Conservation (phyloP, 2,329 filamentous ascomycete genomes). For the Diaporthe humulicola region DNA sequence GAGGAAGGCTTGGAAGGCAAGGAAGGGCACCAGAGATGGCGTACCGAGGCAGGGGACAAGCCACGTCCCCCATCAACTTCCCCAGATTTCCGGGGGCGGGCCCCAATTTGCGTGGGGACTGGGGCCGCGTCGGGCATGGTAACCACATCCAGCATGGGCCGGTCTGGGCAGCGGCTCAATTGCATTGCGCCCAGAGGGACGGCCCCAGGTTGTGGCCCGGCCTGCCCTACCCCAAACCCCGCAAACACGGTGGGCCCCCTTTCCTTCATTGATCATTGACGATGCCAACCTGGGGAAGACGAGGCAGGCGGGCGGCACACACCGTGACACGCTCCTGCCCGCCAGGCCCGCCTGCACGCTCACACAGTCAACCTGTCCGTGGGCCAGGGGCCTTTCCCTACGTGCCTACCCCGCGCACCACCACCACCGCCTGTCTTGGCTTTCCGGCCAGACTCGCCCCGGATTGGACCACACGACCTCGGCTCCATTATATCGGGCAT, state of each 20-base stretch:
- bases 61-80: conserved; percentile 10
- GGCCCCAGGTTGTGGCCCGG: conserved; percentile 10
- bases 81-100: conserved; percentile 24
- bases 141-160: conserved; percentile 1
- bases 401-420: conserved; percentile 19
- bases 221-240: conserved; percentile 12
- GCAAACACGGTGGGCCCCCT: conserved; percentile 19
- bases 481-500: conserved; percentile 26
- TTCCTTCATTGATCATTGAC: neutral
- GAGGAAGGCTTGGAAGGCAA: neutral
- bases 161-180: conserved; percentile 28
- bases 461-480: conserved; percentile 23
- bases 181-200: conserved; percentile 21
- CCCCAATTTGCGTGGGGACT: conserved; percentile 3
- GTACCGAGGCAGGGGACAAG: conserved; percentile 1
- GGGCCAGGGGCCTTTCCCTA: conserved; percentile 1
- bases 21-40: neutral
- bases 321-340: neutral
- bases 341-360: too few relatives aligned
- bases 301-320: neutral
- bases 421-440: conserved; percentile 14
- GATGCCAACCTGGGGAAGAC: neutral
- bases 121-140: neutral
- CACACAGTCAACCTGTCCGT: neutral
- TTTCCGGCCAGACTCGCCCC: neutral